Evolutionary conservation across 2,329 filamentous ascomycete genomes (phyloP).

Genomic region (Diaporthe citriasiana): DNA sequence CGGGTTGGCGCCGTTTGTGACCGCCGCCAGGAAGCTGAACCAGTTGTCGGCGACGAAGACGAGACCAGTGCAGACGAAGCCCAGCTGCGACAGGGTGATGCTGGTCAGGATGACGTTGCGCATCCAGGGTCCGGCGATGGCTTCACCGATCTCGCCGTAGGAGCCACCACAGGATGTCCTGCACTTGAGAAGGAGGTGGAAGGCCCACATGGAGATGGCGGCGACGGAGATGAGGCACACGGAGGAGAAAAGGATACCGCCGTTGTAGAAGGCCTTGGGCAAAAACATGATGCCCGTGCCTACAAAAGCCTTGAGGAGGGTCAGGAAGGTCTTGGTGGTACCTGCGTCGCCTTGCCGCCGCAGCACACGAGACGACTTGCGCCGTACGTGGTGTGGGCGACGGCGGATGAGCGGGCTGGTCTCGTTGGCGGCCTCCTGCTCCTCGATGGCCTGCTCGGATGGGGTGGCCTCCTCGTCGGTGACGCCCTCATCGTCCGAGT

Average conservation of each 20-base stretch:
- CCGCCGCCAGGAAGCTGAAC: conserved; percentile 75
- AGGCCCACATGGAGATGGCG: conserved; percentile 77
- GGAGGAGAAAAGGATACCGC: conserved; percentile 81
- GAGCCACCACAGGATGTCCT: conserved; percentile 73
- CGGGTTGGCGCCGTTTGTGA: conserved; percentile 63
- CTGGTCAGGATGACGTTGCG: conserved; percentile 77
- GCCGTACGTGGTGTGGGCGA: conserved; percentile 66
- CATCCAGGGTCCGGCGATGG: conserved; percentile 74
- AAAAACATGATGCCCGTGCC: conserved; percentile 87
- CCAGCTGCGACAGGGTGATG: conserved; percentile 81
- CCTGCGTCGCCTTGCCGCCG: conserved; percentile 72
- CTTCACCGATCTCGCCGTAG: conserved; percentile 80
- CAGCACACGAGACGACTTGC: conserved; percentile 48
- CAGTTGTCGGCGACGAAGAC: conserved; percentile 85
- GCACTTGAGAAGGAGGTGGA: conserved; percentile 79
- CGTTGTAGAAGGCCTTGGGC: conserved; percentile 84
- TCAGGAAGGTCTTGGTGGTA: conserved; percentile 83
- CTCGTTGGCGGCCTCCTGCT: conserved; percentile 57
- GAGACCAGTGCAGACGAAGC: conserved; percentile 83
- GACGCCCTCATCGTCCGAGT: conserved; percentile 71
- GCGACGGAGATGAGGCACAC: conserved; percentile 77
- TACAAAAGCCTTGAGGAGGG: conserved; percentile 82
- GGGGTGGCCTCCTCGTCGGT: conserved; percentile 39
- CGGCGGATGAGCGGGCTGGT: conserved; percentile 72
- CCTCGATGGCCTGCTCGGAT: conserved; percentile 59